A percentile compares a stretch with the other conserved stretches of the same genome.
phyloP scores from a whole-genome alignment of 352 stramenopile genomes.

The Phytophthora podocarpi region DNA sequence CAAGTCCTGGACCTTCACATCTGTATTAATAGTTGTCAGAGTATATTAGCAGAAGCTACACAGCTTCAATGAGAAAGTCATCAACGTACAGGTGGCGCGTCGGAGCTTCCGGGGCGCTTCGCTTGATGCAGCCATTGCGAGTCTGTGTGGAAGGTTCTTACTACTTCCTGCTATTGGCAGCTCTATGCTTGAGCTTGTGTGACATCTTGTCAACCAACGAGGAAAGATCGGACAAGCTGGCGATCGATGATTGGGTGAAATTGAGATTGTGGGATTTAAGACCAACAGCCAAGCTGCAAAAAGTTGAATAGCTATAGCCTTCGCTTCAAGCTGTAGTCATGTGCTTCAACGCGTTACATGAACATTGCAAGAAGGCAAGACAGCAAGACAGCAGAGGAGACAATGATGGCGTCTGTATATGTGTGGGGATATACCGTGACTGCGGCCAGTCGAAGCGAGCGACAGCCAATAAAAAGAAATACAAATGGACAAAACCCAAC shows the following conservation, averaged over 20 bases:
- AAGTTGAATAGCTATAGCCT: slow-evolving; percentile 4
- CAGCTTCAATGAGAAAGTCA: background rate
- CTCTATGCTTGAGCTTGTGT: slow-evolving; percentile 31
- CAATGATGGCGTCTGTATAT: slow-evolving; percentile 34
- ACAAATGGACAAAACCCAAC: slow-evolving; percentile 43
- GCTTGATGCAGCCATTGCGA: slow-evolving; percentile 27
- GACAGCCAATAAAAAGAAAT: slow-evolving; percentile 44
- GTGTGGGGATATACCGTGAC: slow-evolving; percentile 22
- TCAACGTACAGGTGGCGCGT: slow-evolving; percentile 49
- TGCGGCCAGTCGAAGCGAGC: slow-evolving; percentile 19
- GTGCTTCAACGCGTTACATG: background rate
- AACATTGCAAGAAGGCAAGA: slow-evolving; percentile 16
- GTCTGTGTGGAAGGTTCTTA: too few species aligned
- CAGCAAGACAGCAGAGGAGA: slow-evolving; percentile 11
- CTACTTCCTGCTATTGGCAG: too few species aligned
- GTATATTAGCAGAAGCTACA: slow-evolving; percentile 1
- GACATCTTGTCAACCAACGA: slow-evolving; percentile 34
- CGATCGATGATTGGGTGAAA: slow-evolving; percentile 21
- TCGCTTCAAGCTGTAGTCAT: background rate
- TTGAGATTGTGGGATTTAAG: background rate
- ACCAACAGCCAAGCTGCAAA: background rate
- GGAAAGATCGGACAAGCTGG: slow-evolving; percentile 28
- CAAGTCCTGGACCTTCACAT: slow-evolving; percentile 82
- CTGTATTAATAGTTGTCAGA: slow-evolving; percentile 28
- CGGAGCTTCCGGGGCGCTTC: slow-evolving; percentile 40